These are phyloP conservation scores for Trypanosomatidae sp. DNA, from an alignment of 208 protist genomes.

Conservation along the genomic window DNA sequence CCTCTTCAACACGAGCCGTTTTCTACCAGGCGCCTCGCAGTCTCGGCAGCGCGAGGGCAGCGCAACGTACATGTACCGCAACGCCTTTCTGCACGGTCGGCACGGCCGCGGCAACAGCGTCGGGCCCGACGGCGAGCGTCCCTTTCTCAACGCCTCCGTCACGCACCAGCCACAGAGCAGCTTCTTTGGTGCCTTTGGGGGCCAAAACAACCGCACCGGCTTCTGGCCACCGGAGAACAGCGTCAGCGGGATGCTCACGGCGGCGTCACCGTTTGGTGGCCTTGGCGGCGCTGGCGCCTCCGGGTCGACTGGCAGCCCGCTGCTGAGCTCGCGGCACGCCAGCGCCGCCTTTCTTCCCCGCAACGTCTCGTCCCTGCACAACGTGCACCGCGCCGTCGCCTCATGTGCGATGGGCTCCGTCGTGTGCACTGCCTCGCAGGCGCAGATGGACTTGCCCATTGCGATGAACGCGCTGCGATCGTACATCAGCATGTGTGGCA, in stretches of 20 bases:
- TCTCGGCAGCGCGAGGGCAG: conserved; percentile 34
- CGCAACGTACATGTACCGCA: conserved; percentile 30
- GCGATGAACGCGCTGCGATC: conserved; percentile 56
- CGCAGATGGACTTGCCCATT: conserved; percentile 46
- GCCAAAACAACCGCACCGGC: conserved; percentile 4
- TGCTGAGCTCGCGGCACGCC: conserved; percentile 11
- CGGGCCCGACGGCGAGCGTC: conserved; percentile 18
- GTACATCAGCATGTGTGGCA: conserved; percentile 53
- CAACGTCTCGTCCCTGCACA: conserved; percentile 13
- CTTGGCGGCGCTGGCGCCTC: not conserved
- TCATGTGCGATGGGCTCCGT: conserved; percentile 28
- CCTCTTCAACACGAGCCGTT: conserved; percentile 60
- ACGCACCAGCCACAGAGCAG: conserved; percentile 25
- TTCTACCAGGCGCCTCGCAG: conserved; percentile 23
- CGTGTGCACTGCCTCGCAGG: conserved; percentile 21
- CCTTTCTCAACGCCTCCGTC: conserved; percentile 6
- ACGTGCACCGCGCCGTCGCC: conserved; percentile 20
- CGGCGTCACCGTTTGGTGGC: conserved; percentile 4
- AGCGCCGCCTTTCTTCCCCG: too few relatives aligned
- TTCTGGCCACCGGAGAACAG: conserved; percentile 24
- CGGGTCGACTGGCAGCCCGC: conserved; percentile 19
- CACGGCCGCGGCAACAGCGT: conserved; percentile 24
- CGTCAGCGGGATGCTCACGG: conserved; percentile 21
- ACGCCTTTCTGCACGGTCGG: conserved; percentile 21
- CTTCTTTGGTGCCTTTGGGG: conserved; percentile 16